Conservation (phyloP, 2,329 filamentous ascomycete species). For the Fusarium chuoi region DNA sequence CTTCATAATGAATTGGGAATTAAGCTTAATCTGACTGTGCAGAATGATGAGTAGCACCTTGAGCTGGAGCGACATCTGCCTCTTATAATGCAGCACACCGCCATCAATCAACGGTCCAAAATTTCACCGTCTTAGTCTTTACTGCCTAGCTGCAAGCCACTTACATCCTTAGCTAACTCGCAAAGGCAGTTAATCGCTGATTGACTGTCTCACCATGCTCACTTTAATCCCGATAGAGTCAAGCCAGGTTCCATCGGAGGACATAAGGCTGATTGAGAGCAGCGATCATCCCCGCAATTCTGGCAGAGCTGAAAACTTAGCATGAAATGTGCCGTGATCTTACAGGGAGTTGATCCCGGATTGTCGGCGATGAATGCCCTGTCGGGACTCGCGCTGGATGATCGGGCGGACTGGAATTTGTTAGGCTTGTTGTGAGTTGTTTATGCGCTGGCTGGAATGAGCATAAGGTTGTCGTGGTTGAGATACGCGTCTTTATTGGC, state of each 20-base stretch:
- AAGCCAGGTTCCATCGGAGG: neutral
- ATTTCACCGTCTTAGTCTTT: constrained; percentile 4
- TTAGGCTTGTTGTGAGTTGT: neutral
- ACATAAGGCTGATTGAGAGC: constrained; percentile 16
- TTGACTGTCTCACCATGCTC: neutral
- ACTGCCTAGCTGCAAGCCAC: neutral
- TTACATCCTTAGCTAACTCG: neutral
- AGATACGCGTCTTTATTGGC: neutral
- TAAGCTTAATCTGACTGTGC: neutral
- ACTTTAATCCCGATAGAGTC: neutral
- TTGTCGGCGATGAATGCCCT: neutral
- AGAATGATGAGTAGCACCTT: accelerated
- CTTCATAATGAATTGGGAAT: constrained; percentile 7
- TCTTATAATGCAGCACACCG: constrained; percentile 8
- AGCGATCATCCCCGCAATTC: neutral
- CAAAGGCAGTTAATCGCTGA: neutral
- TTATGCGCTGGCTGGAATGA: neutral
- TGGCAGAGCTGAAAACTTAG: constrained; percentile 17
- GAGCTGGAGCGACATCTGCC: accelerated
- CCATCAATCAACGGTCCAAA: neutral
- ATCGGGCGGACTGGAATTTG: neutral
- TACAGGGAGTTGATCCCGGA: neutral
- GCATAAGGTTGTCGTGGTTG: neutral
- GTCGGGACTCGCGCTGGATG: neutral
- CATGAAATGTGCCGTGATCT: neutral